These are phyloP conservation scores for Hymenoscyphus fraxineus DNA, from an alignment of 2,329 filamentous ascomycete genomes.

Conservation along the genomic window DNA sequence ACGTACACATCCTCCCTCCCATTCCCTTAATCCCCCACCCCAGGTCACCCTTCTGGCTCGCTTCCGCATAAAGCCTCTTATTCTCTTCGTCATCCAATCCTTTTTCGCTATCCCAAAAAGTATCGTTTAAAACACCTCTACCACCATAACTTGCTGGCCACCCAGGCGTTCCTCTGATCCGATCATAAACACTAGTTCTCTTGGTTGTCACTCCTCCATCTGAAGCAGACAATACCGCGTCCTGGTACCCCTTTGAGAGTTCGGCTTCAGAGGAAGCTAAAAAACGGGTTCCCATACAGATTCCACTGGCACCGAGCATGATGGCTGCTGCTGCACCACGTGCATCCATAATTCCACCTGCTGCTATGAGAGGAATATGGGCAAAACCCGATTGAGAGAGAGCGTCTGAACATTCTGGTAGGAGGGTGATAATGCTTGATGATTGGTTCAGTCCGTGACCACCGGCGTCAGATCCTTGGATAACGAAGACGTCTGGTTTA, in stretches of 20 bases:
- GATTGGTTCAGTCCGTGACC: constrained; percentile 30
- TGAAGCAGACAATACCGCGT: constrained; percentile 40
- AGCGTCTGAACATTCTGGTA: constrained; percentile 31
- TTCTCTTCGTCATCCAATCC: constrained; percentile 39
- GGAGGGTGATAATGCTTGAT: constrained; percentile 28
- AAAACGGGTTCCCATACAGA: constrained; percentile 47
- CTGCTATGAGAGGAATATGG: constrained; percentile 25
- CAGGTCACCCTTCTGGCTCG: constrained; percentile 44
- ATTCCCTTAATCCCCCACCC: constrained; percentile 41
- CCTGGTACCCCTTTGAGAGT: constrained; percentile 42
- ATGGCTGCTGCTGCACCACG: constrained; percentile 33
- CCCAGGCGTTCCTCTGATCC: constrained; percentile 47
- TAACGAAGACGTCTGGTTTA: constrained; percentile 29
- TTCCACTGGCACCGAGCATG: constrained; percentile 36
- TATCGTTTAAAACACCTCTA: constrained; percentile 51
- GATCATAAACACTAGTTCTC: constrained; percentile 47
- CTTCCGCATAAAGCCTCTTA: constrained; percentile 37
- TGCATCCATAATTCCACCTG: constrained; percentile 35
- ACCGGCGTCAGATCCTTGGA: constrained; percentile 34
- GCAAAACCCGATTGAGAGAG: constrained; percentile 14
- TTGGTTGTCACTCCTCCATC: constrained; percentile 48
- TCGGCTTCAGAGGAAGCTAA: constrained; percentile 43
- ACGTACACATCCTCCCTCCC: constrained; percentile 16
- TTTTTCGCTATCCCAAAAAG: constrained; percentile 39
- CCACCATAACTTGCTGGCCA: constrained; percentile 56